Evolutionary conservation across 306 rosid genomes (phyloP).

Genomic region (Dalbergia cochinchinensis): DNA sequence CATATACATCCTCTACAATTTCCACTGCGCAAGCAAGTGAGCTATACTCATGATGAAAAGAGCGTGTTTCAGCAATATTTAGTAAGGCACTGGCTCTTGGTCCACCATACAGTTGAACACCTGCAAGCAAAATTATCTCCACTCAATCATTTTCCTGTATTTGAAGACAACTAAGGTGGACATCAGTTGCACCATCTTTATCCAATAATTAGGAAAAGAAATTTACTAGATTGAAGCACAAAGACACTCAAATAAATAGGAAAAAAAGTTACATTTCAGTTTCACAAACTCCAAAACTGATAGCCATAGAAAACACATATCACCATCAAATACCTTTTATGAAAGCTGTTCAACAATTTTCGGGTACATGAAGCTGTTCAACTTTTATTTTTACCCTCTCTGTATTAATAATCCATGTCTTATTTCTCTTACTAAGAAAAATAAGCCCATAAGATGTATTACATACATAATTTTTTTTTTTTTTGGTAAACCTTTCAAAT

Average conservation of each 20-base stretch:
- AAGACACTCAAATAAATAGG: slow-evolving; percentile 7
- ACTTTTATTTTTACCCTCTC: neutral
- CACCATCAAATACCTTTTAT: neutral
- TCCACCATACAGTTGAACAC: slow-evolving; percentile 81
- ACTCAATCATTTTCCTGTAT: neutral
- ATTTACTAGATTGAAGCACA: slow-evolving; percentile 27
- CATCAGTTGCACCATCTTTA: slow-evolving; percentile 2
- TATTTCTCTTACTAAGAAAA: neutral
- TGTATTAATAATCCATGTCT: neutral
- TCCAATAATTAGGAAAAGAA: neutral
- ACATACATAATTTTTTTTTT: neutral
- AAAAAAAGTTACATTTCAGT: neutral
- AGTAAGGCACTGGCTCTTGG: slow-evolving; percentile 69
- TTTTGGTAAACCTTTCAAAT: neutral
- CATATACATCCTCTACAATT: slow-evolving; percentile 77
- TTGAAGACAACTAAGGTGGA: slow-evolving; percentile 19
- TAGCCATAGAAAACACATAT: neutral
- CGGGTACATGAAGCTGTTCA: neutral
- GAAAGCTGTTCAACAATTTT: neutral
- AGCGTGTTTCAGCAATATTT: slow-evolving; percentile 57
- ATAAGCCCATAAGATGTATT: neutral
- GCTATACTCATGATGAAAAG: slow-evolving; percentile 79
- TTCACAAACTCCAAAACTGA: neutral
- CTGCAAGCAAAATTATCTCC: slow-evolving; percentile 51
- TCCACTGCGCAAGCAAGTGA: slow-evolving; percentile 83